phyloP scores from a whole-genome alignment of 164 flowering plant species.

The Houttuynia cordata region DNA sequence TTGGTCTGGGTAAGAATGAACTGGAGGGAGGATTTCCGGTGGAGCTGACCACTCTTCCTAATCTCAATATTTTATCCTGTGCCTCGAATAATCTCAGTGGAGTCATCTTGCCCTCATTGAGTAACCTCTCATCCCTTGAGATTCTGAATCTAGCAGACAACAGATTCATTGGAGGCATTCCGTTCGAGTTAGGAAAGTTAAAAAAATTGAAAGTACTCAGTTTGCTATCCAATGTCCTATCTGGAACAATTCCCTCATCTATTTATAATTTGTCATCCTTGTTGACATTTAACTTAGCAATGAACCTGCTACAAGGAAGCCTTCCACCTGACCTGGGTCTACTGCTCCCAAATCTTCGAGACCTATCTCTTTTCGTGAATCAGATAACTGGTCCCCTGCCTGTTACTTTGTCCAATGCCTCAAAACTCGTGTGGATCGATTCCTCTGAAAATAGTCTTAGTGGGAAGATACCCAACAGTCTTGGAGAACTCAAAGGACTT shows the following conservation, averaged over 20 bases:
- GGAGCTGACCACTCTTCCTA: background rate
- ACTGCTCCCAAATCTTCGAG: background rate
- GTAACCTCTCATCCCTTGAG: background rate
- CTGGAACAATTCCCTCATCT: background rate
- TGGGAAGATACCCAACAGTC: background rate
- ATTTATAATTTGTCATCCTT: background rate
- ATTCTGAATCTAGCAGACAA: background rate
- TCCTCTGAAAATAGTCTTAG: background rate
- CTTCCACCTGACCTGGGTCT: background rate
- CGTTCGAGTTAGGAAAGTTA: background rate
- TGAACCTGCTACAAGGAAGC: background rate
- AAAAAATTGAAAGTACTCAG: too few species aligned
- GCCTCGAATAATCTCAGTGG: background rate
- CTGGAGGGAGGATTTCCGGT: background rate
- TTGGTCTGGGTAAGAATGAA: background rate
- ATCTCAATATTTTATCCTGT: background rate
- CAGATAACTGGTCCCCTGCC: background rate
- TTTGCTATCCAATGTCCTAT: background rate
- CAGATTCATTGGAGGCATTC: background rate
- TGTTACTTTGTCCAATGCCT: background rate
- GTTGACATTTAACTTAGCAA: background rate
- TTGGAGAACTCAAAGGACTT: conserved; percentile 5
- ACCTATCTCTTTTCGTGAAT: background rate
- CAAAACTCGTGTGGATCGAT: background rate
- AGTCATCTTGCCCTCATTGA: background rate